Evolutionary conservation across 352 stramenopile genomes (phyloP), one percentile per base, ranked within the genome.

Genomic region (Phytophthora constricta): DNA sequence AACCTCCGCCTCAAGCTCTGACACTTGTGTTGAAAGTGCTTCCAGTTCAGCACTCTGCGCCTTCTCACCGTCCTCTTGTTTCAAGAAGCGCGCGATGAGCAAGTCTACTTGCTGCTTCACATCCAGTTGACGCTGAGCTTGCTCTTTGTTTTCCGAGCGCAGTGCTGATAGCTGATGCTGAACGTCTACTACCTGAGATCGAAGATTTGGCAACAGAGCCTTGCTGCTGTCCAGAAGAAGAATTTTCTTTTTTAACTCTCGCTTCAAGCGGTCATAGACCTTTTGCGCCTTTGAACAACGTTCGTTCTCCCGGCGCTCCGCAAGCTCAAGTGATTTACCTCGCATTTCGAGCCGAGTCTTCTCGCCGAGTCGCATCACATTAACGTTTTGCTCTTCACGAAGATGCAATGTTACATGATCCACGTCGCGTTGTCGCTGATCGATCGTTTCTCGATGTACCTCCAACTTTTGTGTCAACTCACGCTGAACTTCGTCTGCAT

Each of bases 81-180:
- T 86, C 26, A 98, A 70, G 42, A 98, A 95, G 3, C 84, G 79
- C 2, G 87, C 91, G 34, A 98, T 94, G 4, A 96, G 77, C 33
- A 98, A 43, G 66, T 98, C 92, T 1, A 98, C 86, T 51, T 98
- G 91, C 65, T 98, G 84, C 69, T 97, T 96, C 22, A 97, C 67
- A n/a, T 93, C 80, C 14, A 84, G 49, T 50, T 96, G 80, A 28
- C 88, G 66, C 58, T 87, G 75, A 3, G 68, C 69, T 52, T 89
- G 80, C 28, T 84, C 78, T 31, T 84, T 84, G 70, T 96, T 97
- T 45, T 97, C 87, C 4, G 62, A 58, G 22, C 76, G 47, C 4
- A 93, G 41, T 3, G 83, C 74, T 2, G 60, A 59, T 16, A 95
- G 33, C 60, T 97, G 75, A 62, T 96, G 79, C 16, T 88, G 74